phyloP scores from a whole-genome alignment of 345 rosid genomes.

The Boechera stricta region DNA sequence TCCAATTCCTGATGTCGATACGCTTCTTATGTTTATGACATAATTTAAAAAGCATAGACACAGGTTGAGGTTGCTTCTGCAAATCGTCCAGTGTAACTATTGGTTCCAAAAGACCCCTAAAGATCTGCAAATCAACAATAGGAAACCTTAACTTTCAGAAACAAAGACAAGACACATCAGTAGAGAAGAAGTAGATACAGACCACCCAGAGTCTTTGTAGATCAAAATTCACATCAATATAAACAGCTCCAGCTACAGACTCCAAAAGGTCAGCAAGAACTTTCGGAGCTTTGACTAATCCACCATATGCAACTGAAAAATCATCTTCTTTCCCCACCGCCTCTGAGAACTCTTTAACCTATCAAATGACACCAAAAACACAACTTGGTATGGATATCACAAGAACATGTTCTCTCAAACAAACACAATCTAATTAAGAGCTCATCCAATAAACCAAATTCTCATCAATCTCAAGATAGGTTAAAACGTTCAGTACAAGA shows the following conservation, averaged over 20 bases:
- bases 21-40: conserved; percentile 74
- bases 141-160: neutral
- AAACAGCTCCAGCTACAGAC: conserved; percentile 78
- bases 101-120: conserved; percentile 74
- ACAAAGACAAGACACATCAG: neutral
- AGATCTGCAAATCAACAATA: conserved; percentile 52
- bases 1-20: conserved; percentile 52
- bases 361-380: neutral
- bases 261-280: conserved; percentile 80
- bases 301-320: conserved; percentile 55
- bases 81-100: conserved; percentile 60
- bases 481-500: neutral
- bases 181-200: conserved; percentile 28
- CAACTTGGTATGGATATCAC: conserved; percentile 5
- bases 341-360: conserved; percentile 68
- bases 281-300: conserved; percentile 79
- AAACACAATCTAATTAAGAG: conserved; percentile 3
- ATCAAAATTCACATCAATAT: conserved; percentile 62
- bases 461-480: neutral
- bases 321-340: conserved; percentile 61
- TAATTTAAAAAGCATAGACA: conserved; percentile 55
- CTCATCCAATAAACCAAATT: neutral
- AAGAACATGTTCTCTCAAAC: conserved; percentile 3
- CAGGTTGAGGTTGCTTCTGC: conserved; percentile 73
- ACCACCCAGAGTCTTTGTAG: conserved; percentile 77